These are phyloP conservation scores for Gyromitra esculenta DNA, from an alignment of 2,329 filamentous ascomycete species.

Conservation along the genomic window DNA sequence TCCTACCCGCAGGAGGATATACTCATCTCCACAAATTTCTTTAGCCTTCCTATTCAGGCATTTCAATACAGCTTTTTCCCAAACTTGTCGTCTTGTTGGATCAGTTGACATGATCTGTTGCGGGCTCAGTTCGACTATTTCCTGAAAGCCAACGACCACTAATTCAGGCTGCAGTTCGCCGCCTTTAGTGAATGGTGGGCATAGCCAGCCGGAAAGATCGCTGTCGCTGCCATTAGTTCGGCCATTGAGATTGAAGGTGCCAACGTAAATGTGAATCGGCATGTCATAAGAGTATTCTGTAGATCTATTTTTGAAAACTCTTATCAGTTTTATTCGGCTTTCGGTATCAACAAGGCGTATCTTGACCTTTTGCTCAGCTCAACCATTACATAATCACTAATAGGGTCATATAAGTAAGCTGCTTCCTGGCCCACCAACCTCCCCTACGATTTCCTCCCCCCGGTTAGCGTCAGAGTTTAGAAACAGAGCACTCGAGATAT, in stretches of 20 bases:
- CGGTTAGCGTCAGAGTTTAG: neutral
- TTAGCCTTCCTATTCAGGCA: conserved; percentile 79
- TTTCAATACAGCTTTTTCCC: conserved; percentile 82
- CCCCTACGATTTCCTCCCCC: conserved; percentile 63
- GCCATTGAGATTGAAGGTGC: conserved; percentile 95
- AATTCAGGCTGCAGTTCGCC: conserved; percentile 78
- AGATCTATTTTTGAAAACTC: conserved; percentile 61
- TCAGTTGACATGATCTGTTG: conserved; percentile 99
- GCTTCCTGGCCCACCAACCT: conserved; percentile 82
- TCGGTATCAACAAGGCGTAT: conserved; percentile 18
- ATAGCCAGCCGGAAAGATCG: conserved; percentile 87
- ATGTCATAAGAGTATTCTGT: conserved; percentile 79
- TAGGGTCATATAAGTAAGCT: conserved; percentile 89
- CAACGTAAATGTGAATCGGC: conserved; percentile 81
- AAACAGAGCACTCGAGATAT: neutral
- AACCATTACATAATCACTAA: conserved; percentile 85
- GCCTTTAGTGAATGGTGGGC: conserved; percentile 69
- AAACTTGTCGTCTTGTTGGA: conserved; percentile 81
- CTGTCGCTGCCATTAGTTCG: conserved; percentile 78
- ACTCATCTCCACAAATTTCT: conserved; percentile 74
- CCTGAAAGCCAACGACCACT: conserved; percentile 91
- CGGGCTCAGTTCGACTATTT: conserved; percentile 96
- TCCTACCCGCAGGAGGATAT: conserved; percentile 88
- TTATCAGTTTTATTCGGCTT: neutral
- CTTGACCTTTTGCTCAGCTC: conserved; percentile 72